Conservation (phyloP, 75 land plant genomes). For the Picea sitchensis region DNA sequence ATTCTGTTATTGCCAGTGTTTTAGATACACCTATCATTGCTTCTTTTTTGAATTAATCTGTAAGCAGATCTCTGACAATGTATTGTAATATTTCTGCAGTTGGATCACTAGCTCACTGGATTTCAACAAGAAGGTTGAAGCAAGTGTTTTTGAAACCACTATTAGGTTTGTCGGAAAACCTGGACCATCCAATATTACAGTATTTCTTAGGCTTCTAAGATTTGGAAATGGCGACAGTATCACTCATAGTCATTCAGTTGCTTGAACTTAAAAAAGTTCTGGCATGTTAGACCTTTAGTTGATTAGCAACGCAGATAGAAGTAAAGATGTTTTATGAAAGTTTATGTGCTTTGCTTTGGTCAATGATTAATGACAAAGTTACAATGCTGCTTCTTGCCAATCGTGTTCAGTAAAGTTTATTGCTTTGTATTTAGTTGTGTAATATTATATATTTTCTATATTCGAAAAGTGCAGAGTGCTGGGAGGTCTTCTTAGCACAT, state of each 20-base stretch:
- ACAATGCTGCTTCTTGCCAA: not conserved
- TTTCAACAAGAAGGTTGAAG: slow-evolving; percentile 86
- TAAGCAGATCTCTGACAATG: not conserved
- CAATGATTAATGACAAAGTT: not conserved
- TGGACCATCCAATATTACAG: not conserved
- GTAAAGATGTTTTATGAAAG: not conserved
- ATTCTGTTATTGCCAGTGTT: slow-evolving; percentile 2
- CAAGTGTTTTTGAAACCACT: slow-evolving; percentile 99
- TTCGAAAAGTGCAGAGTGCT: slow-evolving; percentile 59
- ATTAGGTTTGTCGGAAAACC: slow-evolving; percentile 65
- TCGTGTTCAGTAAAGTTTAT: not conserved
- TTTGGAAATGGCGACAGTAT: not conserved
- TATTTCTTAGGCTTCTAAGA: not conserved
- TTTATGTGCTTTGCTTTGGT: not conserved
- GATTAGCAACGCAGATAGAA: not conserved
- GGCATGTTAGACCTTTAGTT: not conserved
- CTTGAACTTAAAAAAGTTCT: not conserved
- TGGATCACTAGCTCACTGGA: slow-evolving; percentile 89
- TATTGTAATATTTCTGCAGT: slow-evolving; percentile 31
- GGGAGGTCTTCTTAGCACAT: slow-evolving; percentile 95
- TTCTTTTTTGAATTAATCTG: not conserved
- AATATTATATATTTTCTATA: not conserved
- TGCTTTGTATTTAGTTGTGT: not conserved
- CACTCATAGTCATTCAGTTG: not conserved
- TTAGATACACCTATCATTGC: not conserved